Percentiles rank a stretch among this genome's conserved stretches.
These are phyloP conservation scores for Neolentinus lepideus DNA, from an alignment of 1,284 basidiomycete genomes.

Conservation along the genomic window DNA sequence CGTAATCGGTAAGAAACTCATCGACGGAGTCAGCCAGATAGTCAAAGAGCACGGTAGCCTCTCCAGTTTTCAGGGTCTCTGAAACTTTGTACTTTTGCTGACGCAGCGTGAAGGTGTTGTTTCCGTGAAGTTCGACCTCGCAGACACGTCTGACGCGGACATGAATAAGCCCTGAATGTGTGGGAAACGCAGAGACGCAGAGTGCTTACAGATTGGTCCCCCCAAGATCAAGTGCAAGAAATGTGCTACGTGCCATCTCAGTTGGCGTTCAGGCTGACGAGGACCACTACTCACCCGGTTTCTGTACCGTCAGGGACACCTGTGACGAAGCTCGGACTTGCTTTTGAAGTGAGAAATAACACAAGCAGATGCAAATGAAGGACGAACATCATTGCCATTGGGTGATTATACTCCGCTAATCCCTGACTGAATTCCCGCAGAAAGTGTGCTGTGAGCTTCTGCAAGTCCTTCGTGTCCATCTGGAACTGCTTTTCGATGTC, in stretches of 20 bases:
- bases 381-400: slow-evolving; percentile 86
- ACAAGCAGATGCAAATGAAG: slow-evolving; percentile 2
- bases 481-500: slow-evolving; percentile 64
- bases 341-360: slow-evolving; percentile 10
- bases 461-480: slow-evolving; percentile 52
- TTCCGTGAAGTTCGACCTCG: slow-evolving; percentile 84
- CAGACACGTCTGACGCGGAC: slow-evolving; percentile 71
- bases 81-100: slow-evolving; percentile 95
- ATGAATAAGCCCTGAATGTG: slow-evolving; percentile 3
- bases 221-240: slow-evolving; percentile 90
- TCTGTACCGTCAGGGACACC: slow-evolving; percentile 88
- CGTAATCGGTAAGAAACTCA: slow-evolving; percentile 78
- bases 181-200: slow-evolving; percentile 10
- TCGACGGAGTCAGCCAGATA: slow-evolving; percentile 97
- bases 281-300: slow-evolving; percentile 61
- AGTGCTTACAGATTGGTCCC: slow-evolving; percentile 86
- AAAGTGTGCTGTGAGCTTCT: slow-evolving; percentile 72
- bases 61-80: slow-evolving; percentile 83
- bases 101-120: slow-evolving; percentile 82
- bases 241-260: slow-evolving; percentile 51
- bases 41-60: slow-evolving; percentile 80
- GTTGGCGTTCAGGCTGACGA: slow-evolving; percentile 1
- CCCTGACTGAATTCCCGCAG: slow-evolving; percentile 72
- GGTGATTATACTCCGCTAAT: slow-evolving; percentile 60
- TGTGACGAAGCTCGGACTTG: slow-evolving; percentile 83